Evolutionary conservation across 2,329 filamentous ascomycete species (phyloP), one percentile per base, ranked within the genome.

Genomic region (Magnaporthiopsis rhizophila): DNA sequence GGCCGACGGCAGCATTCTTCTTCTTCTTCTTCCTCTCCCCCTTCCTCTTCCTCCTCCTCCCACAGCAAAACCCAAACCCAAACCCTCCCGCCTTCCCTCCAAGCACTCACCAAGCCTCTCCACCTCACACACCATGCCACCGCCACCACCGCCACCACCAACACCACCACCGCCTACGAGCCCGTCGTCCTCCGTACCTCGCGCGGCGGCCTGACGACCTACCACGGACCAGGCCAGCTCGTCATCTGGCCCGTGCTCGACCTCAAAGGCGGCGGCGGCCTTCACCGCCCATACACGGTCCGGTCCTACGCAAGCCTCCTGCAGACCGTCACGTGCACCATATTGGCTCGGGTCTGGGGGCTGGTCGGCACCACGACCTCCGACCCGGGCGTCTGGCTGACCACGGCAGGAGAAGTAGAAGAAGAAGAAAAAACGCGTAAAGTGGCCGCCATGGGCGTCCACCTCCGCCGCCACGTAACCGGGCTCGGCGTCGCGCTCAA

Each of bases 191-290:
- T 85, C 58, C 82, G 87, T 70, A 89, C 91, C 18, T 83, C 87
- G n/a, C 87, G 95, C 64, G 95, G 95, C 66, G 95, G 95, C 0
- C 87, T 96, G 68, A 93, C 91, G 0, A 98, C 95, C 3, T 98
- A 97, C 78, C 95, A 99, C 74, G 95, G 94, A 0, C 95, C 94
- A 0, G 94, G 94, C 0, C 95, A 99, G 74, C 78, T 96, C 61
- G 90, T 97, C 50, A 86, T 93, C n/a, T 99, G 96, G 80, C 92
- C 94, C 3, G 86, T 97, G 62, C 74, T 96, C n/a, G 92, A 97
- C 74, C 82, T 98, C 65, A 24, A 30, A n/a, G 64, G 65, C 7
- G 67, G 67, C 64, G 13, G 8, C 36, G 3, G 32, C 32, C 3
- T 7, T 13, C 84, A 92, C 68, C 77, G 78, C 0, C 79, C 72